Evolutionary conservation across 345 rosid species (phyloP).

Genomic region (Firmiana major): DNA sequence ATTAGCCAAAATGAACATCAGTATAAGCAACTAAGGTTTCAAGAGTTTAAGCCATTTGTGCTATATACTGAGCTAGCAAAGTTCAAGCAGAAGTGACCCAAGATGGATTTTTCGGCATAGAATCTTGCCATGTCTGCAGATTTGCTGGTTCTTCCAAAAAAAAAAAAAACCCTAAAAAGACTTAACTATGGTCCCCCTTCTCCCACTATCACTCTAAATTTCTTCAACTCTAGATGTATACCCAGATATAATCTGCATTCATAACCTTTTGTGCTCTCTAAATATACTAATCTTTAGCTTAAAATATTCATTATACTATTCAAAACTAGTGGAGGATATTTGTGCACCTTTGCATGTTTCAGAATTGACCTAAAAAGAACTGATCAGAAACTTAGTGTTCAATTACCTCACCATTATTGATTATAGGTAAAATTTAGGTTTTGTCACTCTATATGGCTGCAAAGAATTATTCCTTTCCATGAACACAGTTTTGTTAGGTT

Average conservation of each 20-base stretch:
- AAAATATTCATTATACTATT: not conserved
- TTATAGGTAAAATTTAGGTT: not conserved
- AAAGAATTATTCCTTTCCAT: not conserved
- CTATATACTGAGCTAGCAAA: not conserved
- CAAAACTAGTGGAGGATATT: conserved; percentile 6
- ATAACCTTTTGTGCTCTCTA: not conserved
- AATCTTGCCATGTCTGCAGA: not conserved
- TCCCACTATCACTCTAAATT: conserved; percentile 5
- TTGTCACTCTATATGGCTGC: not conserved
- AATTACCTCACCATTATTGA: not conserved
- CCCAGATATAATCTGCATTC: not conserved
- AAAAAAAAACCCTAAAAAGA: conserved; percentile 6
- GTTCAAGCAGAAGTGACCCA: not conserved
- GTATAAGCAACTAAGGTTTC: not conserved
- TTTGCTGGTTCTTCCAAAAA: not conserved
- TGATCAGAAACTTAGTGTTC: not conserved
- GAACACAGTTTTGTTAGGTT: not conserved
- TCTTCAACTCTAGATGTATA: not conserved
- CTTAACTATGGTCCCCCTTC: conserved; percentile 1
- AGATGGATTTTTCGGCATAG: not conserved
- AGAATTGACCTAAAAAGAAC: not conserved
- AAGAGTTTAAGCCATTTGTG: not conserved
- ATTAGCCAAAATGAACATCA: not conserved
- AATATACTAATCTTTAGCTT: not conserved
- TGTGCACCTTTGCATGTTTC: not conserved